Evolutionary conservation across 1,284 basidiomycete species (phyloP), one percentile per base, ranked within the genome.

Genomic region (Stygiomarasmius scandens): DNA sequence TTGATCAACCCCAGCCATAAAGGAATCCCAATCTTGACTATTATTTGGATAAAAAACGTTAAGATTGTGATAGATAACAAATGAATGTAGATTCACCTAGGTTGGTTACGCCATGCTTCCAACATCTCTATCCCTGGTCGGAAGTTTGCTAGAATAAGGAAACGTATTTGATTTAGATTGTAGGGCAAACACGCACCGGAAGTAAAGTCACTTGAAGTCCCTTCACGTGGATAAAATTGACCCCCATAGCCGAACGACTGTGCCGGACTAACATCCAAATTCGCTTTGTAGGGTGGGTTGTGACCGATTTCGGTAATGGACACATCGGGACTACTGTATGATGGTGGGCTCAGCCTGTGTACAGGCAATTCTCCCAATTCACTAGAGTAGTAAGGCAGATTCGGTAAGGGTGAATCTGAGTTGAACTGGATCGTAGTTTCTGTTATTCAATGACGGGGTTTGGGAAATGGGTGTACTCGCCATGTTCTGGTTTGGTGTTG

Each of bases 1-100:
- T 27, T 55, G 45, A 55, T 55, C 54, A 16, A 55, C 47, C 9
- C 34, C 22, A 4, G 47, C 54, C 32, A 55, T 55, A 27, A 48
- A 55, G 2, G 54, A 49, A 23, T 34, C 32, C 54, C 54, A 55
- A n/a, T 55, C 54, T 5, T 55, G 29, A 19, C 14, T 24, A 8
- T 6, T 48, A 25, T 14, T 48, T 4, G 8, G 32, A 8, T 8
- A 34, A 14, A 34, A 34, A 8, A 34, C 8, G 8, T 34, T 34
- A 34, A 8, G 32, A 34, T 34, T 8, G 25, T 22, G 12, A 12
- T 14, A 19, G 46, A 20, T 22, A 48, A 22, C 19, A 8, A 4
- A 48, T 12, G 12, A n/a, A n/a, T n/a, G n/a, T n/a, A 6, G 46
- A 20, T 23, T 48, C 24, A 48, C 46, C 46, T 48, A 8, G 14